Evolutionary conservation across 2,329 filamentous ascomycete genomes (phyloP).

Genomic region (Penicillium sp.): DNA sequence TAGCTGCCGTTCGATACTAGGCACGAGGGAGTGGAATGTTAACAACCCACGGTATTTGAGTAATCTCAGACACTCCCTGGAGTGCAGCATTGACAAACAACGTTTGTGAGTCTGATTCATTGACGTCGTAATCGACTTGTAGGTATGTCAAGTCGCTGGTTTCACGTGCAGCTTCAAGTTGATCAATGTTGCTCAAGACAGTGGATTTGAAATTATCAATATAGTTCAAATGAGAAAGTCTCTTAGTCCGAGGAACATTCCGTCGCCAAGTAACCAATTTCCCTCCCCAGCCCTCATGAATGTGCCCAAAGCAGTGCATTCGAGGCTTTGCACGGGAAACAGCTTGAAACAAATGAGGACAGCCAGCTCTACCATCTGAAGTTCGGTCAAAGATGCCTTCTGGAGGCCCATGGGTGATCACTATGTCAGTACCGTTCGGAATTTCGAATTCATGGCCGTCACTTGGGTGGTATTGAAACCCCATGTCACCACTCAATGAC

Average conservation of each 20-base stretch:
- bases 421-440: slow-evolving; percentile 39
- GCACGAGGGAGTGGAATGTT: slow-evolving; percentile 42
- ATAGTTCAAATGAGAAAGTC: slow-evolving; percentile 44
- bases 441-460: slow-evolving; percentile 37
- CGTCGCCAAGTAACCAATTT: slow-evolving; percentile 51
- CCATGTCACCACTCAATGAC: slow-evolving; percentile 41
- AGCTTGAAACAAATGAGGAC: slow-evolving; percentile 27
- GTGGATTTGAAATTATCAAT: slow-evolving; percentile 43
- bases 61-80: slow-evolving; percentile 33
- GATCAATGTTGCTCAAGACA: slow-evolving; percentile 14
- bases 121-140: neutral
- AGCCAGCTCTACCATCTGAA: slow-evolving; percentile 29
- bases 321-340: slow-evolving; percentile 29
- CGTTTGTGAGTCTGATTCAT: slow-evolving; percentile 39
- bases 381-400: slow-evolving; percentile 48
- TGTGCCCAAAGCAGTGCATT: slow-evolving; percentile 41
- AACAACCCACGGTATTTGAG: slow-evolving; percentile 53
- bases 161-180: slow-evolving; percentile 23
- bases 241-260: slow-evolving; percentile 17
- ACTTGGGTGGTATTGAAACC: slow-evolving; percentile 46
- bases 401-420: slow-evolving; percentile 56
- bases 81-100: slow-evolving; percentile 60
- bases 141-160: slow-evolving; percentile 39
- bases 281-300: slow-evolving; percentile 54
- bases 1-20: no score